Evolutionary conservation across 208 protist species (phyloP), one percentile per base, ranked within the genome.

Genomic region (Acanthamoeba rhysodes): DNA sequence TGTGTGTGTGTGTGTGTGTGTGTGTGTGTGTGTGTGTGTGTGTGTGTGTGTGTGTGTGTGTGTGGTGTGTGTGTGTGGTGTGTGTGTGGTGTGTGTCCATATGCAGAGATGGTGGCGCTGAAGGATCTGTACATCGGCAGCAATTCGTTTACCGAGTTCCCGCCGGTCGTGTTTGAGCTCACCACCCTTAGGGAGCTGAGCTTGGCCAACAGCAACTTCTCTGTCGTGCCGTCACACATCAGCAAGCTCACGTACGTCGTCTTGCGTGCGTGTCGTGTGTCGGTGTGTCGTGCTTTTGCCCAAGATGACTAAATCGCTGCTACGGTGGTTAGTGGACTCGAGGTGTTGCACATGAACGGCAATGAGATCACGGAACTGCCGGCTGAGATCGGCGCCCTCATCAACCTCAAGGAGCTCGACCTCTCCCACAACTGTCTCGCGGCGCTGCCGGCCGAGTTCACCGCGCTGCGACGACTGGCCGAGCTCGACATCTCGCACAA

Each of bases 351-450:
- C 80, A 55, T 88, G n/a, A 88, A 88, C 53, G 80, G 80, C 14
- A 88, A 88, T 34, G 53, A 64, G 9, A 62, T 88, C 80, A 53
- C 2, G 50, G 80, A 88, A 48, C 80, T 88, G 50, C 53, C 80
- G 7, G 29, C 45, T 2, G 80, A 88, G 34, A 64, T 55, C 27
- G 80, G 41, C 27, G 29, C 34, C 20, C 53, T 88, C 27, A 64
- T 41, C 16, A 64, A 88, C n/a, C 53, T 88, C 50, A 88, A 88
- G 34, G 80, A 88, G 34, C 37, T 88, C 41, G 80, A 88, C 34
- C 53, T 88, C n/a, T 88, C 80, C 24, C 53, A 66, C 80, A 88
- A 88, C 80, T 55, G 53, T 27, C 80, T 88, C 18, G 22, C 80
- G 27, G 2, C 80, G n/a, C 80, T 88, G 22, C 80, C 80, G 34